Evolutionary conservation across 139 green algal species (phyloP).

Genomic region (Nannochloris sp.): DNA sequence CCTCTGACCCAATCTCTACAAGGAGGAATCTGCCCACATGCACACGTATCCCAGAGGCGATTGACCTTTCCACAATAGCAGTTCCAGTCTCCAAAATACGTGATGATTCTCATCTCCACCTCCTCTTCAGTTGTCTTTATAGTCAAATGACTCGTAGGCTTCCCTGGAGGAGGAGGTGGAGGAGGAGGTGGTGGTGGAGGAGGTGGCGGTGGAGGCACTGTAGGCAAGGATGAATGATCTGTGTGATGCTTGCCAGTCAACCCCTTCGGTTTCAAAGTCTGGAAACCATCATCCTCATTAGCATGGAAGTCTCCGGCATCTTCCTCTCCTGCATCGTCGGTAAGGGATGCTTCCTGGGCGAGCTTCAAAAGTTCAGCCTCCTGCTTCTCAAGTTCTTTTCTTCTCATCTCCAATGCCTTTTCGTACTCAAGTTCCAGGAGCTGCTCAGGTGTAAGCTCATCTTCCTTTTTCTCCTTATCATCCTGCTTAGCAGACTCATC

Average conservation of each 20-base stretch:
- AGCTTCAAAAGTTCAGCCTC: conserved; percentile 47
- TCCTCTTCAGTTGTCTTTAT: conserved; percentile 1
- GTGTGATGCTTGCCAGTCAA: not conserved
- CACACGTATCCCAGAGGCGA: conserved; percentile 37
- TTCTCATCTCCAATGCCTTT: conserved; percentile 51
- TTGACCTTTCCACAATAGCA: conserved; percentile 28
- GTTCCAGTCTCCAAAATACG: conserved; percentile 36
- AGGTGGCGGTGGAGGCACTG: not conserved
- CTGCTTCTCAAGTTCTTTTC: conserved; percentile 40
- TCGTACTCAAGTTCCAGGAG: conserved; percentile 35
- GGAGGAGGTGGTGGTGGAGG: conserved; percentile 4
- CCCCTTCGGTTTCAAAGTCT: not conserved
- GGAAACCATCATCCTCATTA: not conserved
- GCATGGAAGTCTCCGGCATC: not conserved
- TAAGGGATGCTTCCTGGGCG: conserved; percentile 39
- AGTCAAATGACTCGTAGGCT: not conserved
- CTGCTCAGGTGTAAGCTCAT: not conserved
- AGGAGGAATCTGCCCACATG: conserved; percentile 30
- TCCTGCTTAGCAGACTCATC: not conserved
- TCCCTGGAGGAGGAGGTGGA: not conserved
- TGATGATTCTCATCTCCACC: conserved; percentile 30
- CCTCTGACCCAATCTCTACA: conserved; percentile 38
- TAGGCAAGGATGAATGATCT: not conserved
- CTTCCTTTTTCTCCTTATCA: not conserved
- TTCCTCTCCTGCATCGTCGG: not conserved